These are phyloP conservation scores for Neofusicoccum parvum DNA, from an alignment of 2,329 filamentous ascomycete species.

Conservation along the genomic window DNA sequence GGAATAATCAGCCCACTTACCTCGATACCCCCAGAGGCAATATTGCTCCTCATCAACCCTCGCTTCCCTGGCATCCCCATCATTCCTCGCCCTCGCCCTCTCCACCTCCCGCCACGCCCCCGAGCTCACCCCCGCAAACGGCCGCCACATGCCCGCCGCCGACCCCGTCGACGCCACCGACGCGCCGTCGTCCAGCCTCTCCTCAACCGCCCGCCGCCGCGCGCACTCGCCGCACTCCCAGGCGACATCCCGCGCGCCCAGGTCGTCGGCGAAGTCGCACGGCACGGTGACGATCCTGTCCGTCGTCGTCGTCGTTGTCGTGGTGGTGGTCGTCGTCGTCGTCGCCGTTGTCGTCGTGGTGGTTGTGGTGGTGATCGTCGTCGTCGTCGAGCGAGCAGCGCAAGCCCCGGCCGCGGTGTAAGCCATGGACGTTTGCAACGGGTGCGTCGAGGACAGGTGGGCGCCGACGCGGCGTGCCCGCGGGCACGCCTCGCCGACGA, in stretches of 20 bases:
- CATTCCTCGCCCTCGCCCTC: neutral
- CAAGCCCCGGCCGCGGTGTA: no score
- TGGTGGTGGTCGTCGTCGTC: neutral
- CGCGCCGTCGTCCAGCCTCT: no score
- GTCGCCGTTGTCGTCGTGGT: no score
- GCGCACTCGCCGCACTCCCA: conserved; percentile 28
- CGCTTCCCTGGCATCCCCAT: neutral
- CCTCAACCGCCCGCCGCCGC: conserved; percentile 8
- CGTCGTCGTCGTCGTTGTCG: conserved; percentile 11
- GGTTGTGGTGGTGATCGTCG: no score
- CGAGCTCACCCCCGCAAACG: conserved; percentile 28
- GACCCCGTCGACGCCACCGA: no score
- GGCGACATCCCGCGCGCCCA: conserved; percentile 30
- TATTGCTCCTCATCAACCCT: neutral
- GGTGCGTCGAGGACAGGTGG: no score
- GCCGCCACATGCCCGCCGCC: conserved; percentile 23
- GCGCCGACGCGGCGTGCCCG: no score
- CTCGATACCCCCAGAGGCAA: no score
- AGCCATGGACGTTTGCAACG: no score
- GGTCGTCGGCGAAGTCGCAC: conserved; percentile 30
- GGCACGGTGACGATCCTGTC: conserved; percentile 16
- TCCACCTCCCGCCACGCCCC: conserved; percentile 26
- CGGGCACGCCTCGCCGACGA: no score
- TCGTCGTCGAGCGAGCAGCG: no score
- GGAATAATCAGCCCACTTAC: no score